Percentiles rank a stretch among this genome's conserved stretches.
Conservation (phyloP, 208 protist genomes). For the Acanthamoeba triangularis region DNA sequence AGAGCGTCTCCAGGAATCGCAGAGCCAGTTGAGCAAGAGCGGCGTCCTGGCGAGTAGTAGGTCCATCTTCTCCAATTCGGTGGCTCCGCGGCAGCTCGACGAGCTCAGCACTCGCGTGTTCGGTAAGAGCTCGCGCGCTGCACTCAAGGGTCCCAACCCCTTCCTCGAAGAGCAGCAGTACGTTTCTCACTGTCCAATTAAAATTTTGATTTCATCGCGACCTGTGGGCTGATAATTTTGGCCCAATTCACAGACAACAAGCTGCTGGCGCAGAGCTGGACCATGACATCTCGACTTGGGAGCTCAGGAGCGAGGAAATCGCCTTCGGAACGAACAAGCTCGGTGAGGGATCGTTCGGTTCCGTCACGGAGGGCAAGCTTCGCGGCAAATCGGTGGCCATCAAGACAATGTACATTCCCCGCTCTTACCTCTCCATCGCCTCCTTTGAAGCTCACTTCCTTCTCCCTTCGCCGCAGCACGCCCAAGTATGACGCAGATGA, state of each 20-base stretch:
- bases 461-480: neutral
- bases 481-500: neutral
- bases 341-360: constrained; percentile 4
- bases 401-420: neutral
- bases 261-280: neutral
- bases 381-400: constrained; percentile 43
- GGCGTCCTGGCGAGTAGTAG: neutral
- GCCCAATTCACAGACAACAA: neutral
- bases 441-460: neutral
- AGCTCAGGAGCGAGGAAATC: neutral
- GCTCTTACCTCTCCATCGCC: neutral
- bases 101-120: neutral
- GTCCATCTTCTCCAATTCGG: neutral
- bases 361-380: neutral
- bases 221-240: too few species aligned
- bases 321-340: neutral
- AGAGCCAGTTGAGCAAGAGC: neutral
- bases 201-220: neutral
- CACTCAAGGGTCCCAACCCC: neutral
- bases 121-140: neutral
- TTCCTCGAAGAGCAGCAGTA: neutral
- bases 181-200: neutral
- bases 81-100: neutral
- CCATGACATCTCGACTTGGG: constrained; percentile 36
- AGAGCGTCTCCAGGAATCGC: neutral